Percentiles rank a stretch among this genome's conserved stretches.
Conservation (phyloP, 768 basidiomycete species). For the Mycena alexandri region DNA sequence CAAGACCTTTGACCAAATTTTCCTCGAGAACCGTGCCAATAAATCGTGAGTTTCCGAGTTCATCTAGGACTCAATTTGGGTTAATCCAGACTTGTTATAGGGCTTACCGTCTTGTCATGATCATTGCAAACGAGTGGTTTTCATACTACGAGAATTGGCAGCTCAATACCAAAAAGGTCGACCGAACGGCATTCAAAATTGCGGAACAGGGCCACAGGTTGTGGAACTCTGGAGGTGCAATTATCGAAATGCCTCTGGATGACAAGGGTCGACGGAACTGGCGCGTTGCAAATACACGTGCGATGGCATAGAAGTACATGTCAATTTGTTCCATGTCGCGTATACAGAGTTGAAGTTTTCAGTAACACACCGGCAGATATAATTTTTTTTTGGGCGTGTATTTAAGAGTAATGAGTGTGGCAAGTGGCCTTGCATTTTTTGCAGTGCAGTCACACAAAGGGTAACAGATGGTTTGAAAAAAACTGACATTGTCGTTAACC, state of each 20-base stretch:
- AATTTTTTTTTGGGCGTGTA: no score
- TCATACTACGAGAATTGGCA: slow-evolving; percentile 30
- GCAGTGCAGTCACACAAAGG: no score
- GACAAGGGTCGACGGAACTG: neutral
- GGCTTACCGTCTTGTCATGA: slow-evolving; percentile 26
- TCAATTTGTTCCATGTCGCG: no score
- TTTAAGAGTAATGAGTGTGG: no score
- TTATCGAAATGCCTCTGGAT: neutral
- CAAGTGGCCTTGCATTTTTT: no score
- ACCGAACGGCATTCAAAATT: slow-evolving; percentile 16
- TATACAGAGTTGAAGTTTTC: no score
- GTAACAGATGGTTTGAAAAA: no score
- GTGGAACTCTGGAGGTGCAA: slow-evolving; percentile 13
- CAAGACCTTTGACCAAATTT: slow-evolving; percentile 36
- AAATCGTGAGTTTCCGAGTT: slow-evolving; percentile 21
- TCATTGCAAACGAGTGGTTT: slow-evolving; percentile 31
- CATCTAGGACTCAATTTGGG: neutral
- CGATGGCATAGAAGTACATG: neutral
- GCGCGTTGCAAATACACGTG: slow-evolving; percentile 6
- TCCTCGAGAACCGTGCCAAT: slow-evolving; percentile 32
- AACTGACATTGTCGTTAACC: no score
- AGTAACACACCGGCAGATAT: no score
- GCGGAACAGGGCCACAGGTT: slow-evolving; percentile 17
- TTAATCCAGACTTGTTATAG: neutral
- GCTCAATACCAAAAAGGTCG: slow-evolving; percentile 3